Evolutionary conservation across 176 grass and related monocot genomes (phyloP), one percentile per base, ranked within the genome.

Genomic region (Avena sativa): DNA sequence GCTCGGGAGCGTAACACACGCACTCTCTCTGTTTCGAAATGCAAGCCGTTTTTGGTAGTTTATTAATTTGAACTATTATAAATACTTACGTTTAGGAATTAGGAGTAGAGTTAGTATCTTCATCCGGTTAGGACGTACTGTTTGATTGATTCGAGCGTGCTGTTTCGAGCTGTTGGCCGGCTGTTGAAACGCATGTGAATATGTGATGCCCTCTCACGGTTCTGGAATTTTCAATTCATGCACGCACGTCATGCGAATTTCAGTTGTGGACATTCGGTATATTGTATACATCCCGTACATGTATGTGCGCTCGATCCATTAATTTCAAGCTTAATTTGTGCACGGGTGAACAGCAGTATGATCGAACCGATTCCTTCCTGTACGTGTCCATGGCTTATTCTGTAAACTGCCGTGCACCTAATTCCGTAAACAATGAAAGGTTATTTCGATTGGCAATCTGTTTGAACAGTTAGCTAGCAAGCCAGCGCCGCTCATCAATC

Each of bases 131-230:
- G 83, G 69, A 78, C 79, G 69, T n/a, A 60, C 20, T n/a, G 44
- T 13, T 13, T 53, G 53, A 56, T 74, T 80, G 71, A 62, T 36
- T 73, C 71, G 40, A 61, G 7, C 40, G 2, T 49, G 88, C 36
- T 87, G 80, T 84, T 87, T 47, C 74, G 85, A 90, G 74, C 85
- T 90, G 80, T 84, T 87, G 74, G 89, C 72, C 55, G 85, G 89
- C 72, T 63, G 85, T 74, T 80, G 80, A 40, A 65, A 36, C 15
- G 40, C 74, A 60, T 89, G 34, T 19, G 82, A 85, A n/a, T 30
- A 11, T 3, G 23, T 1, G 47, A 60, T 60, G 10, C 57, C 1
- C 58, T 10, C 44, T 30, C 62, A 47, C 12, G 84, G 79, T 46
- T 77, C 80, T 46, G 12, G 2, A 79, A 64, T 65, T 87, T 90